phyloP scores from a whole-genome alignment of 352 stramenopile species.

The Phytophthora lateralis region DNA sequence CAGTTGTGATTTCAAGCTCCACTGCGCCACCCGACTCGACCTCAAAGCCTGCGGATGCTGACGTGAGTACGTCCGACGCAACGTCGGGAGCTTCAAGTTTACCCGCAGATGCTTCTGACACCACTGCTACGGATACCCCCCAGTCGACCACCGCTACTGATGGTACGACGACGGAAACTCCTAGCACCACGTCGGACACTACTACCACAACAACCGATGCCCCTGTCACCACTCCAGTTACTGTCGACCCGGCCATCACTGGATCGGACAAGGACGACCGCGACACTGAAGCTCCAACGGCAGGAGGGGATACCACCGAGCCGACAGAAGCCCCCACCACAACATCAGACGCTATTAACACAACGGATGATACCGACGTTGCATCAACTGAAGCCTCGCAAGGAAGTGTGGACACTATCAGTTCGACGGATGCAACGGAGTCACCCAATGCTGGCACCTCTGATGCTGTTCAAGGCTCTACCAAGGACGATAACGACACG shows the following conservation, averaged over 20 bases:
- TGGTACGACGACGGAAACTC: background rate
- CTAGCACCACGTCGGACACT: background rate
- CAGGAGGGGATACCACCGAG: no score
- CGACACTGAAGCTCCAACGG: background rate
- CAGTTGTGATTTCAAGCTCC: background rate
- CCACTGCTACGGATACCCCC: background rate
- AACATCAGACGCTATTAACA: background rate
- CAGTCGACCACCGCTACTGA: background rate
- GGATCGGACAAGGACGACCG: background rate
- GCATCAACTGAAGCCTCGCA: background rate
- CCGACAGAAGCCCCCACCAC: no score
- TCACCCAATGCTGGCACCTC: background rate
- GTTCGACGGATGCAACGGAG: background rate
- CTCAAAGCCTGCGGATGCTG: background rate
- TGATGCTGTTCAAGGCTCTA: background rate
- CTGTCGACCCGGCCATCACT: background rate
- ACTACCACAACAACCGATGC: background rate
- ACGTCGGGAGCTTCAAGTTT: background rate
- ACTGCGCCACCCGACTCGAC: background rate
- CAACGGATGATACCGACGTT: conserved; percentile 1
- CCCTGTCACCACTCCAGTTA: background rate
- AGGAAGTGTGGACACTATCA: background rate
- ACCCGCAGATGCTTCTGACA: background rate
- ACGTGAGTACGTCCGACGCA: background rate
- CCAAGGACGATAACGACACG: background rate